Evolutionary conservation across 805 yeast genomes (phyloP).

Genomic region (Yamadazyma sp.): DNA sequence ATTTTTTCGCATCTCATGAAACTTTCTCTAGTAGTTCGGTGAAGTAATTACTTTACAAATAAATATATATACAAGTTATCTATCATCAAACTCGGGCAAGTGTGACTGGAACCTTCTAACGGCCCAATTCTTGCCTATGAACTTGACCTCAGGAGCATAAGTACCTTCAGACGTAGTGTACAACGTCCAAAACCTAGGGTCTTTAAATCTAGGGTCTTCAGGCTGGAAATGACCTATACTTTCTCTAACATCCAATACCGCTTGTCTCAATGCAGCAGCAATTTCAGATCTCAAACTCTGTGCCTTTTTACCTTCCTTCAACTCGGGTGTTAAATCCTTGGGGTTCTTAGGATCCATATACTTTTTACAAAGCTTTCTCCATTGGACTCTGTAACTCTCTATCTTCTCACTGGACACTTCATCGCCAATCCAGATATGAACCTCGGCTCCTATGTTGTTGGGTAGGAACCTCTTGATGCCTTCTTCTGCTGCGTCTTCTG

Average conservation of each 20-base stretch:
- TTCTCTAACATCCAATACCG: constrained; percentile 51
- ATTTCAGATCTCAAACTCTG: constrained; percentile 64
- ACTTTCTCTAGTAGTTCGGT: no score
- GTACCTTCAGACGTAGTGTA: constrained; percentile 65
- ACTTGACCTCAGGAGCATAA: constrained; percentile 65
- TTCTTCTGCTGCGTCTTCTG: constrained; percentile 64
- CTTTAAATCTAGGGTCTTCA: constrained; percentile 69
- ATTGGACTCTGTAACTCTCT: constrained; percentile 60
- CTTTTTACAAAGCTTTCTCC: constrained; percentile 63
- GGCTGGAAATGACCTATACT: constrained; percentile 44
- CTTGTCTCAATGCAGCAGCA: constrained; percentile 65
- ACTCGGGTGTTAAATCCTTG: constrained; percentile 57
- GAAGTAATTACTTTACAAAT: constrained; percentile 2
- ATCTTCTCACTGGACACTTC: constrained; percentile 62
- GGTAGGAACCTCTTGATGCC: constrained; percentile 62
- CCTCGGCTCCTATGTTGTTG: constrained; percentile 61
- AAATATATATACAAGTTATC: constrained; percentile 6
- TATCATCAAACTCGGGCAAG: constrained; percentile 30
- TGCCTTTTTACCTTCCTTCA: constrained; percentile 65
- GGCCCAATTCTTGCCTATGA: constrained; percentile 84
- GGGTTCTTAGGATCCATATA: constrained; percentile 53
- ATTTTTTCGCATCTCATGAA: background rate
- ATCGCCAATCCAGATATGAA: constrained; percentile 70
- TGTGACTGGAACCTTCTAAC: constrained; percentile 64
- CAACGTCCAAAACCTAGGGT: constrained; percentile 72